Evolutionary conservation across 2,329 filamentous ascomycete species (phyloP), one percentile per base, ranked within the genome.

Genomic region (Aquanectria penicillioides): DNA sequence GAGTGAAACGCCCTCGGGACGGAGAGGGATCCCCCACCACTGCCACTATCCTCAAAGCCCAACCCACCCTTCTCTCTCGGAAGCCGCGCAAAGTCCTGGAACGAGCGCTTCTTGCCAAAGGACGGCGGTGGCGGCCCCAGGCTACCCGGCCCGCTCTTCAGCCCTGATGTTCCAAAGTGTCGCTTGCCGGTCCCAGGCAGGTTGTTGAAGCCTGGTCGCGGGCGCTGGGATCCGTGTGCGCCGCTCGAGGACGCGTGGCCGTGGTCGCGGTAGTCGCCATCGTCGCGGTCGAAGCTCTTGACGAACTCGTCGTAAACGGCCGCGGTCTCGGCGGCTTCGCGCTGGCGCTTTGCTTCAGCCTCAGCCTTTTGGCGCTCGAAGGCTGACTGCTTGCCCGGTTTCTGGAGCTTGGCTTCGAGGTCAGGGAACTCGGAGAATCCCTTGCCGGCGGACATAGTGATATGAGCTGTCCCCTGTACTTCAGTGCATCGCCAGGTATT

Each of bases 301-400:
- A 95, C 87, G 66, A 97, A 97, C 65, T 94, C 92, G 67, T 93
- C 88, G 74, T 94, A 91, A 1, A 93, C 92, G 20, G 92, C 93
- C 18, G 91, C 92, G 6, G 92, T 96, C 77, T 97, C 94, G 65
- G 90, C 92, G 70, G 90, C 90, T 75, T 97, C 94, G 66, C 92
- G 86, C 67, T 86, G 84, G 58, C 91, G 89, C 78, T 97, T 97
- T 20, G 92, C 93, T 80, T 97, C 93, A 55, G 91, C 92, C 74
- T 97, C 93, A 59, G 92, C 92, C 75, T 91, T 93, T 74, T 96
- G 91, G 68, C 89, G 89, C 78, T 97, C 94, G 74, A 96, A 97
- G 22, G 90, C 84, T 17, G 93, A 96, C 73, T 95, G 92, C 77
- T 94, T 95, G 61, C 89, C 84, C 0, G 92, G 88, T 44, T 92